Base-by-base conservation (phyloP, 2,329 filamentous ascomycete species). In the Claviceps sp. region DNA sequence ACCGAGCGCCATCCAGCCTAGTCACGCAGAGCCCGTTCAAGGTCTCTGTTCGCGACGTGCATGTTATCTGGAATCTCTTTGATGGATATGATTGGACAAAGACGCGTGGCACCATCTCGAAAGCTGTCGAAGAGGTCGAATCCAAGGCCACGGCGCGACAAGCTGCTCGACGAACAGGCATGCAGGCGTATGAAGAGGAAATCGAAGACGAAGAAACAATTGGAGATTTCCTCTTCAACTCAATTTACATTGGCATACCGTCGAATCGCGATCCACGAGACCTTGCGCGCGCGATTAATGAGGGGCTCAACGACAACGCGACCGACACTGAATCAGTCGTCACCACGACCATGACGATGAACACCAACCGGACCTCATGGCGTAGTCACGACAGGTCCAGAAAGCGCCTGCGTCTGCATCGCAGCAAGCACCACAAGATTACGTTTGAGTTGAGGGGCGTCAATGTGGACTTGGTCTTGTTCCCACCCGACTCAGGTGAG, bases 221-320 rank as follows among this genome's bases (percentile, higher is more conserved):
- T 66, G 89, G 89, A 5, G 94, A 98, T 64, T 95, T 94, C 59
- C 74, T 98, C 16, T 98, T 98, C 76, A 97, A 98, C 65, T 98
- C 93, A 0, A 95, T 98, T 51, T 98, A 96, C 70, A 96, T 98
- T 60, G 89, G 87, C 14, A 87, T 98, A 17, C 87, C 91, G 0
- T 78, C 87, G 11, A 93, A 90, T 59, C 81, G 85, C 53, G 91
- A 97, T 59, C 89, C 89, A 5, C 80, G 80, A 50, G 88, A 95
- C 34, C 76, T 97, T 10, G 76, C 87, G 4, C 80, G 81, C 46
- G 87, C 86, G 41, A 95, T 98, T 67, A 95, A 96, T 62, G 82
- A 85, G 53, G 82, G 91, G 39, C 78, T 97, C 47, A 87, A 95
- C 58, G 91, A 97, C 61, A 78, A 85, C 52, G 80, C 77, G 4